These are phyloP conservation scores for Nannochloropsis salina DNA, from an alignment of 108 stramenopile genomes.

Conservation along the genomic window DNA sequence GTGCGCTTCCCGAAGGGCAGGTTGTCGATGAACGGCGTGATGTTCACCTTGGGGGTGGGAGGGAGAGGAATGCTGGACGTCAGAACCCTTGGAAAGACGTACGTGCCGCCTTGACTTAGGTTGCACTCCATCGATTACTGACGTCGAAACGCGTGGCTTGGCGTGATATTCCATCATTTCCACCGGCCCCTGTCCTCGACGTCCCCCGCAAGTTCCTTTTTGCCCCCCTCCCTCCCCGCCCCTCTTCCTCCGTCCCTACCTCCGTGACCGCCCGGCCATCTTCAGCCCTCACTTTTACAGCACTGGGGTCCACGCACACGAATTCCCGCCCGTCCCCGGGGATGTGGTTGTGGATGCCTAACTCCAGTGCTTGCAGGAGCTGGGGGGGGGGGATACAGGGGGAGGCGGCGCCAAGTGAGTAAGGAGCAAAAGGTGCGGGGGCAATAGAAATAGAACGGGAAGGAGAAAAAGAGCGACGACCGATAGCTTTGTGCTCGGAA, in stretches of 20 bases:
- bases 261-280: conserved; percentile 75
- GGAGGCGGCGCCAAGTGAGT: too few relatives aligned
- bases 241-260: neutral
- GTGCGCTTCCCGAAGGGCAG: conserved; percentile 80
- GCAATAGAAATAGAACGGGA: neutral
- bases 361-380: conserved; percentile 69
- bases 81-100: neutral
- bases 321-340: conserved; percentile 92
- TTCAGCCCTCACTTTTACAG: conserved; percentile 86
- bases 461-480: neutral
- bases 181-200: too few relatives aligned
- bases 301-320: conserved; percentile 63
- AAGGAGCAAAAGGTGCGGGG: neutral
- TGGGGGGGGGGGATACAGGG: neutral
- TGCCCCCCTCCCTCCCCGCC: neutral
- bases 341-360: conserved; percentile 85
- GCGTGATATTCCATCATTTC: too few relatives aligned
- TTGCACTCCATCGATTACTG: too few relatives aligned
- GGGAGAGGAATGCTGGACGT: neutral
- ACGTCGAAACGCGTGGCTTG: too few relatives aligned
- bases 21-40: conserved; percentile 86
- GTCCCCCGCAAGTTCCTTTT: neutral
- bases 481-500: neutral
- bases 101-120: neutral
- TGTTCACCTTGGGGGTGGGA: conserved; percentile 60